Evolutionary conservation across 2,329 filamentous ascomycete species (phyloP), one percentile per base, ranked within the genome.

Genomic region (Fusarium metavorans): DNA sequence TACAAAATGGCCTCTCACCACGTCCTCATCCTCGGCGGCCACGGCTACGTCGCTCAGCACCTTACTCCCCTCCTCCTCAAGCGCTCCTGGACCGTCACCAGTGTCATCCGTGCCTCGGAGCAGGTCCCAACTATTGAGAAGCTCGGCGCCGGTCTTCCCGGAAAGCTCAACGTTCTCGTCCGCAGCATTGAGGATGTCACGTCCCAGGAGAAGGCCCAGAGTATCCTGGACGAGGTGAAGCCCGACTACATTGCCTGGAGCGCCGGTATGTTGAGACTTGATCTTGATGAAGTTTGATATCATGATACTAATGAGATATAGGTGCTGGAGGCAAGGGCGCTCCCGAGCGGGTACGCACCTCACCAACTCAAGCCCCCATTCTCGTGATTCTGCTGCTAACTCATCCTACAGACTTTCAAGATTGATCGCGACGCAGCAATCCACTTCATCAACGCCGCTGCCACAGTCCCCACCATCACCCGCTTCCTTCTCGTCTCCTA

Each of bases 11-110:
- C 79, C 56, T 77, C 82, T 45, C 81, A 81, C 48, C 86, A 90
- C 80, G 90, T 95, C 68, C 91, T 95, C 70, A 84, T 97, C 75
- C 89, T 97, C 72, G 94, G 94, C 79, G 94, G 94, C 78, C 94
- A 95, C 85, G 94, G 94, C 84, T 94, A 95, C 81, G 84, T 97
- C 69, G 90, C 94, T 75, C 90, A 94, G 68, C 84, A 92, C 50
- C 88, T 97, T 43, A 97, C 94, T 10, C 93, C 93, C 2, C 88
- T 95, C 68, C 90, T 97, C 9, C 90, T 97, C 48, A 87, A 91
- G 60, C 90, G 92, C 74, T 90, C 90, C 37, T 96, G 94, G 92
- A 90, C 90, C 74, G 92, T 97, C 64, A 95, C 93, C 69, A 94
- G 92, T 81, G 86, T 97, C 70, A 92, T 97, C 81, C 93, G 94